Evolutionary conservation across 306 rosid species (phyloP), one percentile per base, ranked within the genome.

Genomic region (Elaeagnus macrophylla): DNA sequence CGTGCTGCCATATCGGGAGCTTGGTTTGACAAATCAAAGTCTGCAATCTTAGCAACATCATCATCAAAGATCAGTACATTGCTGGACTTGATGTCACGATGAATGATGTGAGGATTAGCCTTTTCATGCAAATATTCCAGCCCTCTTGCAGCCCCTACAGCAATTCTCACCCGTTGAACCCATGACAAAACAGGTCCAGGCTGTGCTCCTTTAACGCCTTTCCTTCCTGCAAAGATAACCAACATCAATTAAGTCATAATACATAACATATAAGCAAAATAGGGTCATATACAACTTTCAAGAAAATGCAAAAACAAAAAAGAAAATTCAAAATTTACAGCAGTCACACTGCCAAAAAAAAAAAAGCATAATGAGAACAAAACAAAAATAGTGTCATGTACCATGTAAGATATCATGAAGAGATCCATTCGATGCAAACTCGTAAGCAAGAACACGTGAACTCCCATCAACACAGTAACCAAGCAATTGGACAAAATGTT

Each of bases 1-100:
- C 96, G 91, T 20, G 96, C 91, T 50, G 96, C 95, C 90, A 82
- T 84, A 79, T 88, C 97, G 46, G 97, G 95, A 69, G 96, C 94
- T 71, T 88, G 96, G 56, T 88, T 88, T 69, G 94, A 88, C 75
- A 88, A 76, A 80, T 88, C 96, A 72, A 88, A 88, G 71, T 88
- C 97, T 3, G 95, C 91, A 72, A 88, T 84, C 69, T 88, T 88
- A 55, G 95, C 95, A 19, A 88, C 72, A 65, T 88, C 81, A 45
- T 88, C 95, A 56, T 88, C 97, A 64, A 88, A 88, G 54, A 88
- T 78, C 40, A 88, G 73, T 46, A 84, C 88, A 67, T 88, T 84
- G 81, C 96, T 88, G 18, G 94, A 88, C 71, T 88, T 88, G 72
- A 88, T 84, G 79, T 84, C 96, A 4, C 96, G 77, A 61, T 84